phyloP scores from a whole-genome alignment of 2,329 filamentous ascomycete genomes.

The Cercospora citrullina region DNA sequence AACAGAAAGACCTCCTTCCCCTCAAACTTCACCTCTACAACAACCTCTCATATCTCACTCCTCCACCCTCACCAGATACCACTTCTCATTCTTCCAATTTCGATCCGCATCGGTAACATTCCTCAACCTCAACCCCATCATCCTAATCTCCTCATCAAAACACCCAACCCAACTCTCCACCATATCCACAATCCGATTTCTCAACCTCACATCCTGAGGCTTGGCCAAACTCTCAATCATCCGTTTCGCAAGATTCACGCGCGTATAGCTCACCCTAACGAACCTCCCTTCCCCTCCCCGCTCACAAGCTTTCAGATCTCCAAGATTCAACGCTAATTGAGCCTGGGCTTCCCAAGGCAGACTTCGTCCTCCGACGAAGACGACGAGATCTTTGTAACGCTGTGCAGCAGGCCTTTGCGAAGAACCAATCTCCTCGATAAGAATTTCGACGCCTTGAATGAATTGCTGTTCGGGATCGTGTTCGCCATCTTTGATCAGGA shows the following conservation, averaged over 20 bases:
- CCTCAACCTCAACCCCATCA: background rate
- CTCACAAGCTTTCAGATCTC: background rate
- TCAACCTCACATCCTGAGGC: background rate
- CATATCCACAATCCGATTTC: background rate
- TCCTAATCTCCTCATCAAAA: background rate
- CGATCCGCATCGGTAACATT: background rate
- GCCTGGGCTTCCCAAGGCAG: background rate
- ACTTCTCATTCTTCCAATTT: background rate
- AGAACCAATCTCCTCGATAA: background rate
- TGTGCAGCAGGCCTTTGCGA: background rate
- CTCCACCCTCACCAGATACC: background rate
- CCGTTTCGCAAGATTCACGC: slow-evolving; percentile 12
- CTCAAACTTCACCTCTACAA: background rate
- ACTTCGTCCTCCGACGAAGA: background rate
- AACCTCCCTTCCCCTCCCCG: background rate
- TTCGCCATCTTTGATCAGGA: slow-evolving; percentile 27
- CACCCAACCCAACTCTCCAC: background rate
- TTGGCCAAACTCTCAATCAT: background rate
- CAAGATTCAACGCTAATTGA: background rate
- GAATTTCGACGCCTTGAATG: background rate
- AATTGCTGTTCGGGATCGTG: background rate
- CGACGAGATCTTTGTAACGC: background rate
- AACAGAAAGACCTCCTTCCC: background rate
- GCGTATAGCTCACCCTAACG: background rate
- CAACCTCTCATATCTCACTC: background rate